These are phyloP conservation scores for Sarcodon sp. DNA, from an alignment of 768 basidiomycete species.

Conservation along the genomic window DNA sequence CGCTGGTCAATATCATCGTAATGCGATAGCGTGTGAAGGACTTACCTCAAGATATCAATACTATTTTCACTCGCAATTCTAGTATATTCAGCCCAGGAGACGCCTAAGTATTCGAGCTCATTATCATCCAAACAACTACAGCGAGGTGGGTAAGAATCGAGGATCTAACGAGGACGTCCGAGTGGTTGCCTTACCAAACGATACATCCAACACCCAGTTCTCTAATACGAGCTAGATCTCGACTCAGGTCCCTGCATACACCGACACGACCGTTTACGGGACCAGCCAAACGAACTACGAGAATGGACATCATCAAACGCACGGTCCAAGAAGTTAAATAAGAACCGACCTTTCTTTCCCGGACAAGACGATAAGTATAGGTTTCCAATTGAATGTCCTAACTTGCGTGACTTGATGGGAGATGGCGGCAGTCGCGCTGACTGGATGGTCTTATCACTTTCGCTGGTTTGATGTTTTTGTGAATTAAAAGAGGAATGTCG, in stretches of 20 bases:
- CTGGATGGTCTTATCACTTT: too few species aligned
- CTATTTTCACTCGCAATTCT: constrained; percentile 45
- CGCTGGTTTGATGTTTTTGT: too few species aligned
- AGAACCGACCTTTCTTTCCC: constrained; percentile 70
- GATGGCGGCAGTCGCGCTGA: too few species aligned
- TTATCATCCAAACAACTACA: constrained; percentile 72
- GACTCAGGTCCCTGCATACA: constrained; percentile 72
- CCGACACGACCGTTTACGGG: constrained; percentile 69
- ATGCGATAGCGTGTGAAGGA: constrained; percentile 1
- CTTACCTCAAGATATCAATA: constrained; percentile 70
- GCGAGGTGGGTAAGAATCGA: not conserved
- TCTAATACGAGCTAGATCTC: constrained; percentile 67
- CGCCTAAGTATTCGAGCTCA: constrained; percentile 80
- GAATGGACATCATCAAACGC: not conserved
- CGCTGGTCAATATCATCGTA: constrained; percentile 1
- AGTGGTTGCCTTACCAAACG: constrained; percentile 46
- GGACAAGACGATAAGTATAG: constrained; percentile 85
- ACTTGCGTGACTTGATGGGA: too few species aligned
- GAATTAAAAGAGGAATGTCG: too few species aligned
- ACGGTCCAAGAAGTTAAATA: not conserved
- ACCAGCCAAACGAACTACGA: constrained; percentile 54
- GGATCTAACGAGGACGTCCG: not conserved
- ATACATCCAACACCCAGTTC: constrained; percentile 66
- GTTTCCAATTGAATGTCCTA: constrained; percentile 48
- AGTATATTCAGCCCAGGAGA: constrained; percentile 72